Base-by-base conservation (phyloP, 2,329 filamentous ascomycete species). In the Dothistroma pini region DNA sequence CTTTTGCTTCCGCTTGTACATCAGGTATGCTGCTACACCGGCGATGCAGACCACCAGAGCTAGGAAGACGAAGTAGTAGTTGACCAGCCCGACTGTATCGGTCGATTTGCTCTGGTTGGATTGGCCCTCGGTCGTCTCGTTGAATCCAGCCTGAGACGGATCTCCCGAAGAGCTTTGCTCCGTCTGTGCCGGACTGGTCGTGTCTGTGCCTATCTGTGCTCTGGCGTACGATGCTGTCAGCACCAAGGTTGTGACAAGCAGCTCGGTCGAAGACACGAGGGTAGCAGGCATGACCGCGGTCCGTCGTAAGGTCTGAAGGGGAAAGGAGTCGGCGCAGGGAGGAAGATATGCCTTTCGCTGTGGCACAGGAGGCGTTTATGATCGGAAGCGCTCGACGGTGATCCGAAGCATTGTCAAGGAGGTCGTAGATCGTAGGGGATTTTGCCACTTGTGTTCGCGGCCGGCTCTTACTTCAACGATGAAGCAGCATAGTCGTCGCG, bases 61-160 rank as follows among this genome's bases (percentile, higher is more conserved):
- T 53, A 87, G 78, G 75, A 84, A 86, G 66, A 83, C 78, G 72
- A 86, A 83, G 65, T 83, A 83, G 66, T 81, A 79, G 62, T 78
- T 76, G 57, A 78, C 75, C 4, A 81, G 69, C 32, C 68, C 47
- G 16, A 68, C 59, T 29, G 63, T 59, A 60, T 58, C 62, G 16
- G 41, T 44, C 4, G 16, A 14, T n/a, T 44, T 8, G n/a, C n/a
- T 44, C 8, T 44, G 14, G 16, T 44, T n/a, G n/a, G 4, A 1
- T 4, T 44, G 41, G 9, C 25, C 25, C 25, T n/a, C 5, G 4
- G 8, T 19, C 14, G n/a, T 44, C n/a, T 16, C 8, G n/a, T 44
- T 44, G 41, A 44, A 44, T 2, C 41, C 41, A 44, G 14, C 41
- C 8, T 16, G 14, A 16, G 41, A n/a, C 41, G 41, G 41, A 19